Conservation (phyloP, 306 rosid species). For the Begonia masoniana region DNA sequence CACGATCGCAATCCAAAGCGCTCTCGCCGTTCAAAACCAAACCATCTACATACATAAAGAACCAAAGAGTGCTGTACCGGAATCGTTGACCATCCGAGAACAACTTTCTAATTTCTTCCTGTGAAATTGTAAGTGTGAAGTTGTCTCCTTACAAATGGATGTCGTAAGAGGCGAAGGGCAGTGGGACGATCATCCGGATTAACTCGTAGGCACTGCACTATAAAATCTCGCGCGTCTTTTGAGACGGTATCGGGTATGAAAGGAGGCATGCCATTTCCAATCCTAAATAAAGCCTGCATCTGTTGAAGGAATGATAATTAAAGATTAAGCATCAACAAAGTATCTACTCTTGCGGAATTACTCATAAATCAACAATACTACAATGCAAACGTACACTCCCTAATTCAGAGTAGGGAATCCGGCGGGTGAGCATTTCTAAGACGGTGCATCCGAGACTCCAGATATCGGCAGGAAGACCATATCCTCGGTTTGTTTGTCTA, state of each 20-base stretch:
- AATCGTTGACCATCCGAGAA: too few species aligned
- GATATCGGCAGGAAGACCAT: constrained; percentile 85
- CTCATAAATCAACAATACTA: too few species aligned
- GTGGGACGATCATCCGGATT: constrained; percentile 53
- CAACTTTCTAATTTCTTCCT: constrained; percentile 18
- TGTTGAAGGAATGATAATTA: constrained; percentile 14
- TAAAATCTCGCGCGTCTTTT: constrained; percentile 57
- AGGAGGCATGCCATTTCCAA: constrained; percentile 74
- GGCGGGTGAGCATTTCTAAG: constrained; percentile 72
- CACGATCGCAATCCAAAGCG: too few species aligned
- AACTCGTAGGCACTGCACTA: constrained; percentile 60
- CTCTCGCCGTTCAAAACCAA: too few species aligned
- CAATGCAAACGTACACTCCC: constrained; percentile 32
- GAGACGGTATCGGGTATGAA: constrained; percentile 58
- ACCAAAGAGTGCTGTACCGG: too few species aligned
- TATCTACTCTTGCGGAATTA: too few species aligned
- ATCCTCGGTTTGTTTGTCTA: constrained; percentile 52
- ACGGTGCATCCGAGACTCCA: constrained; percentile 99
- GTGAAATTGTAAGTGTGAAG: constrained; percentile 25
- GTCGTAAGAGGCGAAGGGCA: constrained; percentile 54
- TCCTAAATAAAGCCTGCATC: constrained; percentile 73
- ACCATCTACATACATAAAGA: too few species aligned
- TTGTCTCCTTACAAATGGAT: constrained; percentile 60
- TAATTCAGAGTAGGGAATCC: constrained; percentile 48
- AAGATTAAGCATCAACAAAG: too few species aligned